Conservation (phyloP, 106 monocot genomes). For the Amphibolis antarctica region DNA sequence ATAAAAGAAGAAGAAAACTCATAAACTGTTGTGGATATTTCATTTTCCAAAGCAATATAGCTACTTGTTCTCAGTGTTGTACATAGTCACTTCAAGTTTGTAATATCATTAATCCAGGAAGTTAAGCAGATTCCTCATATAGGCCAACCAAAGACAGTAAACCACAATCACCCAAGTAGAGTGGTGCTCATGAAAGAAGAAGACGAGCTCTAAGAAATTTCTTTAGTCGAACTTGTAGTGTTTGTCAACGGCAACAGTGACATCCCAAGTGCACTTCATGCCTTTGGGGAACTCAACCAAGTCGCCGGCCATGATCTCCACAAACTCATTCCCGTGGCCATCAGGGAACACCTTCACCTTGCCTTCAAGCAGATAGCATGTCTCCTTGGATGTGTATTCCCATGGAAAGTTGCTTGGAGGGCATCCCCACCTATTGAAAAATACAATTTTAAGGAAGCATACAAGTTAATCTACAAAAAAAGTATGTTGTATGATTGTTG, state of each 20-base stretch:
- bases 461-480: background rate
- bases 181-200: no score
- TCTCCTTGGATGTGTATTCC: conserved; percentile 28
- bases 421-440: conserved; percentile 22
- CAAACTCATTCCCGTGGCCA: conserved; percentile 16
- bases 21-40: no score
- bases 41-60: background rate
- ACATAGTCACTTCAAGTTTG: conserved; percentile 4
- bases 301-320: conserved; percentile 24
- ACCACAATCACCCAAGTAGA: no score
- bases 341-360: conserved; percentile 29
- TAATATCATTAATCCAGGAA: background rate
- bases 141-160: no score
- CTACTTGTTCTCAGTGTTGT: background rate
- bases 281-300: conserved; percentile 29
- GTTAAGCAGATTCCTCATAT: no score
- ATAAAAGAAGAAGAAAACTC: no score
- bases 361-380: conserved; percentile 20
- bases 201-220: background rate
- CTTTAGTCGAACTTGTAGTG: conserved; percentile 18
- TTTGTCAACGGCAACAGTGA: conserved; percentile 17
- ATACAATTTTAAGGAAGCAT: no score
- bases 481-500: background rate
- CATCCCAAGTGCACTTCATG: conserved; percentile 32
- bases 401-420: conserved; percentile 30